phyloP scores from a whole-genome alignment of 176 grass and related monocot genomes.

The Alopecurus myosuroides region DNA sequence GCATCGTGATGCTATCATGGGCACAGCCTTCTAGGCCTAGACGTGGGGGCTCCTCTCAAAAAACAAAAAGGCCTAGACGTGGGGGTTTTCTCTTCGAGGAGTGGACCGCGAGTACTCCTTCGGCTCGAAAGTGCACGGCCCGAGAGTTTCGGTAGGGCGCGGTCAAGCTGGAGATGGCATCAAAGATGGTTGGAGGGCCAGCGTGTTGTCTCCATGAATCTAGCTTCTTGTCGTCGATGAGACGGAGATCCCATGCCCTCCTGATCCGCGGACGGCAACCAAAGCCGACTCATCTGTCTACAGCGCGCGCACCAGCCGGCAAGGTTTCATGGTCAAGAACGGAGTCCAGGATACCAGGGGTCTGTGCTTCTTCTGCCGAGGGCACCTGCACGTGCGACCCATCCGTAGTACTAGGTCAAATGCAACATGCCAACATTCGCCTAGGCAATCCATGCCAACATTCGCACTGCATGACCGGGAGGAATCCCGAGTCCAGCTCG shows the following conservation, averaged over 20 bases:
- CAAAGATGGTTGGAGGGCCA: not conserved
- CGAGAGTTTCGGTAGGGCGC: not conserved
- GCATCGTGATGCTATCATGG: no score
- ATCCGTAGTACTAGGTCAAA: not conserved
- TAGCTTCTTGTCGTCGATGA: constrained; percentile 4
- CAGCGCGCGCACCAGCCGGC: not conserved
- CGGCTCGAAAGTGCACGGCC: no score
- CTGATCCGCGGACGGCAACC: not conserved
- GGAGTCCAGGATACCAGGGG: not conserved
- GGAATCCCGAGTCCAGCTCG: constrained; percentile 4
- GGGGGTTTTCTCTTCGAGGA: no score
- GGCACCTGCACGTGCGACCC: not conserved
- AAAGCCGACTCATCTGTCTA: not conserved
- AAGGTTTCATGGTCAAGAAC: constrained; percentile 4
- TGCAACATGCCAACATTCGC: constrained; percentile 7
- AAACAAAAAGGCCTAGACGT: no score
- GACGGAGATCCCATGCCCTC: not conserved
- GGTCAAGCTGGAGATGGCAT: not conserved
- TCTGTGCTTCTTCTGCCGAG: not conserved
- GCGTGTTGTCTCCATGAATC: constrained; percentile 16
- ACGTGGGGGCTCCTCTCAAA: no score
- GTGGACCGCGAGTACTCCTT: no score
- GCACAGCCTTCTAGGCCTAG: no score
- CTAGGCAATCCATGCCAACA: not conserved
- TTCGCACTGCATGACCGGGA: not conserved